Conservation (phyloP, 164 flowering plant genomes). For the Berberis thunbergii region DNA sequence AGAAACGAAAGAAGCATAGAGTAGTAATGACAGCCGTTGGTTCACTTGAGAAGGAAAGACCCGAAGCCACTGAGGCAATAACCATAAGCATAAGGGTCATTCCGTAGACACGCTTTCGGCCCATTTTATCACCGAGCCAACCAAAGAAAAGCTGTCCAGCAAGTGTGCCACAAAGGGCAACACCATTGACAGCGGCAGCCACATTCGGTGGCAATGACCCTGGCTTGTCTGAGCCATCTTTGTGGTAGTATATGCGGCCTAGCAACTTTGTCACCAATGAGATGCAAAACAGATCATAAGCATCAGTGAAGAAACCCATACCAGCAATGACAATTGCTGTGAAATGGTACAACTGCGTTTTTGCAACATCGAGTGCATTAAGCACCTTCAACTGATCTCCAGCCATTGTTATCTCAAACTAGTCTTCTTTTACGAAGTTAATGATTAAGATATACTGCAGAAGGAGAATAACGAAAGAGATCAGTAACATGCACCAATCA, state of each 20-base stretch:
- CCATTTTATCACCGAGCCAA: conserved; percentile 85
- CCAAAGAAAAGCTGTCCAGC: conserved; percentile 79
- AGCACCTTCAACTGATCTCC: conserved; percentile 16
- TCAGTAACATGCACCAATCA: background rate
- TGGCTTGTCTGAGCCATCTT: conserved; percentile 39
- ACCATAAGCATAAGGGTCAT: conserved; percentile 70
- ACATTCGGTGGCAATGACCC: conserved; percentile 70
- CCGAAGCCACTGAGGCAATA: conserved; percentile 54
- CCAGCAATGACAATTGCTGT: conserved; percentile 26
- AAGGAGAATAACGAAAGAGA: background rate
- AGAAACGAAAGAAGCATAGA: conserved; percentile 79
- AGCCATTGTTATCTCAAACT: conserved; percentile 10
- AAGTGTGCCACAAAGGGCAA: conserved; percentile 67
- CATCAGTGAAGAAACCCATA: conserved; percentile 30
- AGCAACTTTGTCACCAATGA: conserved; percentile 58
- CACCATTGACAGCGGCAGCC: conserved; percentile 72
- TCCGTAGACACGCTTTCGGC: conserved; percentile 71
- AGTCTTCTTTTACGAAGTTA: background rate
- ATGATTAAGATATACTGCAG: background rate
- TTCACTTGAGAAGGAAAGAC: conserved; percentile 51
- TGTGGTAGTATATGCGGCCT: conserved; percentile 70
- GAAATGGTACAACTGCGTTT: conserved; percentile 24
- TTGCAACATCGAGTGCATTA: conserved; percentile 20
- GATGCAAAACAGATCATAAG: conserved; percentile 24
- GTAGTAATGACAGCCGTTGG: conserved; percentile 61